Conservation (phyloP, 2,329 filamentous ascomycete species). For the Albifimbria verrucaria region DNA sequence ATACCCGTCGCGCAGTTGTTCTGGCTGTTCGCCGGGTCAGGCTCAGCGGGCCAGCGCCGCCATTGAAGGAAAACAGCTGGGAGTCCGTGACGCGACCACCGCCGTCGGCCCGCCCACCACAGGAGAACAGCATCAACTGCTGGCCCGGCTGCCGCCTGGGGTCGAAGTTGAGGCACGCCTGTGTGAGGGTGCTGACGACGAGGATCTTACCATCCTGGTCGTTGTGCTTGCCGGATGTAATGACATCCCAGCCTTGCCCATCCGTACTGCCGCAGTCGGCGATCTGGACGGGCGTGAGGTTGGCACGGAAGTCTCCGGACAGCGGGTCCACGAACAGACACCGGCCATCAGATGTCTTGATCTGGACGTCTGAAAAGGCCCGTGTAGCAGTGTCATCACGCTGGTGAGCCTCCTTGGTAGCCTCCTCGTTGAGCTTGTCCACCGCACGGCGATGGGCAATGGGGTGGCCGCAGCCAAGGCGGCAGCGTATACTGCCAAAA, state of each 20-base stretch:
- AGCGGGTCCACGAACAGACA: slow-evolving; percentile 45
- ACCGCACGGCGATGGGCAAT: slow-evolving; percentile 22
- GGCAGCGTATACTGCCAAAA: slow-evolving; percentile 2
- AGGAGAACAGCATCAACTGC: slow-evolving; percentile 55
- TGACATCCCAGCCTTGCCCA: slow-evolving; percentile 45
- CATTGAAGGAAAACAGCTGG: slow-evolving; percentile 48
- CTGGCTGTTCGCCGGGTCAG: slow-evolving; percentile 42
- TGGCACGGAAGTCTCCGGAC: slow-evolving; percentile 46
- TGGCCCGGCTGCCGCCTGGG: slow-evolving; percentile 45
- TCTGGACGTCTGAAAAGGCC: slow-evolving; percentile 40
- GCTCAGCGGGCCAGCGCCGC: slow-evolving; percentile 35
- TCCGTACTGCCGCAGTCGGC: slow-evolving; percentile 38
- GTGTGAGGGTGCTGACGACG: slow-evolving; percentile 53
- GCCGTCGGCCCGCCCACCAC: slow-evolving; percentile 55
- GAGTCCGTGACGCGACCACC: slow-evolving; percentile 47
- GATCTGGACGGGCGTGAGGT: slow-evolving; percentile 43
- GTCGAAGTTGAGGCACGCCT: slow-evolving; percentile 59
- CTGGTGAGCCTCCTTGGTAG: slow-evolving; percentile 42
- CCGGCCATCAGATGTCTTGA: slow-evolving; percentile 40
- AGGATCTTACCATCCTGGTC: slow-evolving; percentile 42
- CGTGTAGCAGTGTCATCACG: slow-evolving; percentile 41
- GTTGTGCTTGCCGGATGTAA: slow-evolving; percentile 50
- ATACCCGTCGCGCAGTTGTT: slow-evolving; percentile 46
- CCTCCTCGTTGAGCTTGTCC: slow-evolving; percentile 36
- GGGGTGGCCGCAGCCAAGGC: neutral